Percentiles rank a stretch among this genome's conserved stretches.
These are phyloP conservation scores for Stenogyne calaminthoides DNA, from an alignment of 305 asterid genomes.

Conservation along the genomic window DNA sequence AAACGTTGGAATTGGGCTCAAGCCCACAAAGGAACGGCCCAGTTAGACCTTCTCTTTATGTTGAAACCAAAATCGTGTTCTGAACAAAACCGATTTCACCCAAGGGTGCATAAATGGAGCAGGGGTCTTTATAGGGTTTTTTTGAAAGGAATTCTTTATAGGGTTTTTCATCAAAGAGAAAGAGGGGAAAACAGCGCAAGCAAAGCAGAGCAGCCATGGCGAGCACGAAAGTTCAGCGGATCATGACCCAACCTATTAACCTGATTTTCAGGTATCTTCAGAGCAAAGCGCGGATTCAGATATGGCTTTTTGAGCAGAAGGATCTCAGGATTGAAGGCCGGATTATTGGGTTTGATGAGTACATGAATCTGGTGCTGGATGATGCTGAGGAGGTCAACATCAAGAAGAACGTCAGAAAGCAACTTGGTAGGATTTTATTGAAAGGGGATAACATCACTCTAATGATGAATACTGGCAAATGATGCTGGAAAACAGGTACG, in stretches of 20 bases:
- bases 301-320: conserved; percentile 76
- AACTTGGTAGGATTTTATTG: conserved; percentile 62
- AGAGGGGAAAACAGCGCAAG: conserved; percentile 4
- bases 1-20: too few relatives aligned
- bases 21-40: too few relatives aligned
- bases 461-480: conserved; percentile 72
- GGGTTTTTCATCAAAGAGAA: conserved; percentile 37
- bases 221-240: conserved; percentile 59
- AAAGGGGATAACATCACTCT: conserved; percentile 75
- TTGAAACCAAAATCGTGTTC: too few relatives aligned
- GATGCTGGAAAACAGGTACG: conserved; percentile 33
- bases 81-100: not conserved
- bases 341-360: conserved; percentile 84
- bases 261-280: conserved; percentile 61
- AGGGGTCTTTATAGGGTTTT: not conserved
- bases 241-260: conserved; percentile 61
- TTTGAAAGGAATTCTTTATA: conserved; percentile 20
- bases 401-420: conserved; percentile 70
- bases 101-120: not conserved
- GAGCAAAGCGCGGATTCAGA: conserved; percentile 68
- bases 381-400: conserved; percentile 86
- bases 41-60: too few relatives aligned
- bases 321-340: conserved; percentile 67
- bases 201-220: conserved; percentile 46
- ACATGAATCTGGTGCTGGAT: conserved; percentile 87